Evolutionary conservation across 2,329 filamentous ascomycete species (phyloP).

Genomic region (Curvularia hawaiiensis): DNA sequence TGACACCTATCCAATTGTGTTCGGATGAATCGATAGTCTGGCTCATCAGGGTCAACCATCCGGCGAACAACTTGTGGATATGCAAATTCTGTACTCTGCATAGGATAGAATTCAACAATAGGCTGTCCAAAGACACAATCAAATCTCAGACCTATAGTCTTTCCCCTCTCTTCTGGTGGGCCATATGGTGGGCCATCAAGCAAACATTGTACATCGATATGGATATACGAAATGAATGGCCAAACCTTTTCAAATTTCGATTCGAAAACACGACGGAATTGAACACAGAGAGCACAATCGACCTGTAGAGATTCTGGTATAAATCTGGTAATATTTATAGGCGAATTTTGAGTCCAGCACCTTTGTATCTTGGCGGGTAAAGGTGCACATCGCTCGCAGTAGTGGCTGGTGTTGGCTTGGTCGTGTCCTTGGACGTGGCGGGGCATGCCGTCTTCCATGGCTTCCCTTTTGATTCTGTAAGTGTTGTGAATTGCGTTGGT

Average conservation of each 20-base stretch:
- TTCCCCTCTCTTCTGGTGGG: not conserved
- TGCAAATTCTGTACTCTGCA: not conserved
- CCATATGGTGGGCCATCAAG: not conserved
- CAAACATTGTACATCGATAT: not conserved
- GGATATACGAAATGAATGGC: no score
- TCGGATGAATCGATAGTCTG: not conserved
- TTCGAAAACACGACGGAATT: not conserved
- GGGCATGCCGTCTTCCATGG: no score
- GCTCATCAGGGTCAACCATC: not conserved
- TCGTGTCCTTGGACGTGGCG: no score
- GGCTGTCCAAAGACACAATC: not conserved
- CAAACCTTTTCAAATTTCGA: no score
- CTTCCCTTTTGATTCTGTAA: not conserved
- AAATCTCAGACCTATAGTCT: not conserved
- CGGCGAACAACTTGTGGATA: no score
- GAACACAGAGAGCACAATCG: not conserved
- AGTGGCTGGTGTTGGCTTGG: not conserved
- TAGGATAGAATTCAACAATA: not conserved
- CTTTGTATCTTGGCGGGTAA: not conserved
- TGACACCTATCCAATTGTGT: not conserved
- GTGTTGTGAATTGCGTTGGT: not conserved
- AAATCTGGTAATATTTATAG: not conserved
- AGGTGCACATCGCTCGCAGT: not conserved
- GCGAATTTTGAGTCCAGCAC: no score
- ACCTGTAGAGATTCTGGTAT: not conserved